phyloP scores from a whole-genome alignment of 176 grass and related monocot genomes.

The Guadua angustifolia region DNA sequence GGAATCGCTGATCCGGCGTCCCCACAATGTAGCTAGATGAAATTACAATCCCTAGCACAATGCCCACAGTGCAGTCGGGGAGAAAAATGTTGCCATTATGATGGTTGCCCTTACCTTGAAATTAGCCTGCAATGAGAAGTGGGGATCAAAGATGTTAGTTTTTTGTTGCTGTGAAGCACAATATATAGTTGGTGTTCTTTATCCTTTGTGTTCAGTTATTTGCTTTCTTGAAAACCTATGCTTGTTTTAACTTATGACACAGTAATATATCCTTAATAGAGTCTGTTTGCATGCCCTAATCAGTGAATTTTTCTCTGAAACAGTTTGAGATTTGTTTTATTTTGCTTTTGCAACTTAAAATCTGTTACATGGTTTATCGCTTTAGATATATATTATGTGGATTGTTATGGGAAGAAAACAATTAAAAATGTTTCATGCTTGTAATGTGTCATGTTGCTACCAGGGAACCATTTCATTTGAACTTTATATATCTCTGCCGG shows the following conservation, averaged over 20 bases:
- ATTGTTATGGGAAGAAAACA: slow-evolving; percentile 11
- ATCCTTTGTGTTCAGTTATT: slow-evolving; percentile 32
- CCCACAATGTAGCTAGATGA: slow-evolving; percentile 83
- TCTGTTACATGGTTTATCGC: not conserved
- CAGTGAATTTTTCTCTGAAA: slow-evolving; percentile 15
- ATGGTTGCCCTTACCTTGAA: slow-evolving; percentile 78
- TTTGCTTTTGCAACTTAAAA: not conserved
- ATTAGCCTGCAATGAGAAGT: slow-evolving; percentile 66
- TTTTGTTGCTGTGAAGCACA: slow-evolving; percentile 25
- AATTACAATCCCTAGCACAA: slow-evolving; percentile 73
- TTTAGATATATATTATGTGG: slow-evolving; percentile 10
- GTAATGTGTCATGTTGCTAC: slow-evolving; percentile 4
- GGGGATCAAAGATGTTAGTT: slow-evolving; percentile 21
- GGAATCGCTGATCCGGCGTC: no score
- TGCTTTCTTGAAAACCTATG: slow-evolving; percentile 12
- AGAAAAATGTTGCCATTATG: slow-evolving; percentile 92
- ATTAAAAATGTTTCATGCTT: not conserved
- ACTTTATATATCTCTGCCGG: slow-evolving; percentile 13
- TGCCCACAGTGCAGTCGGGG: slow-evolving; percentile 82
- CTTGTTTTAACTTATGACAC: slow-evolving; percentile 14
- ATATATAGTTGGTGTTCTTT: slow-evolving; percentile 31
- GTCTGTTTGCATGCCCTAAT: slow-evolving; percentile 9
- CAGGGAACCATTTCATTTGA: not conserved
- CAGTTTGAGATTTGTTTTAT: not conserved
- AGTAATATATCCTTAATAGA: slow-evolving; percentile 1